phyloP scores from a whole-genome alignment of 140 eudicot genomes.

The Cichorium intybus region DNA sequence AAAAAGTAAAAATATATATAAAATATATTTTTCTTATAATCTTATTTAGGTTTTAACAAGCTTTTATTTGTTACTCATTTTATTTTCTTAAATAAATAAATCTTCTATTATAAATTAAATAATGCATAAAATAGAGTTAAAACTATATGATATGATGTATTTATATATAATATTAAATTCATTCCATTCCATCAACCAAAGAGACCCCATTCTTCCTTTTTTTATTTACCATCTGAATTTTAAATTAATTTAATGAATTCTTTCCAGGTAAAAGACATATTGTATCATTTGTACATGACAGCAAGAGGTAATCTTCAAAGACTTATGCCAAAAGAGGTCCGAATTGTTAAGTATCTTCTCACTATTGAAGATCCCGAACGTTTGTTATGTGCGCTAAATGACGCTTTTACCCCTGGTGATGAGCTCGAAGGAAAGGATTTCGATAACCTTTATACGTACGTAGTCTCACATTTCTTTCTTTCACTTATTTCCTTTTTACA shows the following conservation, averaged over 20 bases:
- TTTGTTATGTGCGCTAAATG: conserved; percentile 51
- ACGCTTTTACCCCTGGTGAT: conserved; percentile 89
- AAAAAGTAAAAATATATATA: too few species aligned
- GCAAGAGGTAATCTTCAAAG: conserved; percentile 73
- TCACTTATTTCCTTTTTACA: neutral
- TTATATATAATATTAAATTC: too few species aligned
- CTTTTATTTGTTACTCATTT: too few species aligned
- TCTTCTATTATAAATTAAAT: too few species aligned
- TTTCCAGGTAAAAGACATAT: conserved; percentile 68
- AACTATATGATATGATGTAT: too few species aligned
- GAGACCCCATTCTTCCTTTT: too few species aligned
- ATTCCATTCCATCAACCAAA: too few species aligned
- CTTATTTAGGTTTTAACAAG: too few species aligned
- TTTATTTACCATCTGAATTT: too few species aligned
- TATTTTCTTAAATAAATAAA: too few species aligned
- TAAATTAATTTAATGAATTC: conserved; percentile 4
- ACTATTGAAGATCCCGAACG: conserved; percentile 74
- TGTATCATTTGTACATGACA: conserved; percentile 69
- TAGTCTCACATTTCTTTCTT: neutral
- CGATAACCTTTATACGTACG: conserved; percentile 78
- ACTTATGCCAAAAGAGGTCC: conserved; percentile 72
- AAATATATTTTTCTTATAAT: too few species aligned
- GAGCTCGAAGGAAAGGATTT: conserved; percentile 67
- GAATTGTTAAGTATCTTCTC: conserved; percentile 76
- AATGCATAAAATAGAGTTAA: too few species aligned